phyloP scores from a whole-genome alignment of 805 yeast species.

The Hanseniaspora taiwanica region DNA sequence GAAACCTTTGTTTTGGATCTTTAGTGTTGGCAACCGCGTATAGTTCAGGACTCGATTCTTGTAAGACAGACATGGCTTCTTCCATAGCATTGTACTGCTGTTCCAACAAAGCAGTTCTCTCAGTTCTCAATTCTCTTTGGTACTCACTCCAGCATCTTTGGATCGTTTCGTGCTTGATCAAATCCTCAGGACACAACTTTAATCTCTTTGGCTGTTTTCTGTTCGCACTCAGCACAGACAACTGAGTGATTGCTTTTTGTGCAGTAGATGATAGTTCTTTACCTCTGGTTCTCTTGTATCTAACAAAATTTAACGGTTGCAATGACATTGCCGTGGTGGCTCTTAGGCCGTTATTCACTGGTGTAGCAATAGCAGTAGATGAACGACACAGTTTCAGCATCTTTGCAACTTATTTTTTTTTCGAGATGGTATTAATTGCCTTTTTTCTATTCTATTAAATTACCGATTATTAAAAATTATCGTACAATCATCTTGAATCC shows the following conservation, averaged over 20 bases:
- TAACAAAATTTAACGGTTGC: slow-evolving; percentile 18
- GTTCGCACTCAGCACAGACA: slow-evolving; percentile 75
- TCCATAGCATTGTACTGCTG: slow-evolving; percentile 54
- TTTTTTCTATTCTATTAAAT: no score
- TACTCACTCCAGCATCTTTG: slow-evolving; percentile 68
- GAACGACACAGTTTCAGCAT: no score
- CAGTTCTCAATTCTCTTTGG: slow-evolving; percentile 37
- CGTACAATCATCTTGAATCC: no score
- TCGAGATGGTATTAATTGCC: no score
- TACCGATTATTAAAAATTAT: no score
- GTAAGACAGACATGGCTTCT: slow-evolving; percentile 62
- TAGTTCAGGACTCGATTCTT: slow-evolving; percentile 36
- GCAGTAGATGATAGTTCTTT: slow-evolving; percentile 33
- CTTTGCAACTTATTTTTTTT: no score
- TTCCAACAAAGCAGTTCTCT: slow-evolving; percentile 30
- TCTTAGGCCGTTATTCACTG: no score
- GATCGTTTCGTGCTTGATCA: slow-evolving; percentile 71
- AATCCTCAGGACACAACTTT: slow-evolving; percentile 61
- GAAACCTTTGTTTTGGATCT: slow-evolving; percentile 51
- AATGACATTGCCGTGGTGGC: slow-evolving; percentile 1
- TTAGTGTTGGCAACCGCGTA: slow-evolving; percentile 47
- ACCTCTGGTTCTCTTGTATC: slow-evolving; percentile 39
- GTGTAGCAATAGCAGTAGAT: slow-evolving; percentile 2
- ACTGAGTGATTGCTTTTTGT: slow-evolving; percentile 35
- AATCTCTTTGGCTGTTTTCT: slow-evolving; percentile 79